These are phyloP conservation scores for Vigna reflexopilosa DNA, from an alignment of 306 rosid genomes.

Conservation along the genomic window DNA sequence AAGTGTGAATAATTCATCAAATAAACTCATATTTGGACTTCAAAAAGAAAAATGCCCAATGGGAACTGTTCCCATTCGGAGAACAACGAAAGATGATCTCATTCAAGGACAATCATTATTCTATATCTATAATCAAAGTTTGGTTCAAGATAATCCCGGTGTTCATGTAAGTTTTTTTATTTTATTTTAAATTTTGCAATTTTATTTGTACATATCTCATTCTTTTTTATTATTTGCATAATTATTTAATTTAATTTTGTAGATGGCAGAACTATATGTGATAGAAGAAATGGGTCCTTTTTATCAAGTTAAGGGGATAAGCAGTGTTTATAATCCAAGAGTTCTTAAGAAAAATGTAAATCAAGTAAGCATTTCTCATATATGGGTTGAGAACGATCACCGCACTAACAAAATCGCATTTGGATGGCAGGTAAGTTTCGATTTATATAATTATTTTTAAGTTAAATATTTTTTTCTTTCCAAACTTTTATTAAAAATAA, in stretches of 20 bases:
- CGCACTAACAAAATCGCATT: neutral
- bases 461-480: too few species aligned
- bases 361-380: neutral
- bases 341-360: neutral
- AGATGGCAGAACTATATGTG: neutral
- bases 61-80: neutral
- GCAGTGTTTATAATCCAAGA: slow-evolving; percentile 6
- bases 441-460: neutral
- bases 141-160: fast-evolving
- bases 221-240: neutral
- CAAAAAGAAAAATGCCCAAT: neutral
- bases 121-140: neutral
- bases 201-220: too few species aligned
- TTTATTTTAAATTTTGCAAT: too few species aligned
- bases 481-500: too few species aligned
- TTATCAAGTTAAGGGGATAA: neutral
- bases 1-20: neutral
- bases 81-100: slow-evolving; percentile 20
- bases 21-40: neutral
- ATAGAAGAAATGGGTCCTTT: fast-evolving
- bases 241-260: neutral
- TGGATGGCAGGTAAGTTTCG: slow-evolving; percentile 39
- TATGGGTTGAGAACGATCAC: slow-evolving; percentile 23
- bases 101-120: neutral
- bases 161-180: neutral